Base-by-base conservation (phyloP, 2,329 filamentous ascomycete species). In the Fusarium irregulare region DNA sequence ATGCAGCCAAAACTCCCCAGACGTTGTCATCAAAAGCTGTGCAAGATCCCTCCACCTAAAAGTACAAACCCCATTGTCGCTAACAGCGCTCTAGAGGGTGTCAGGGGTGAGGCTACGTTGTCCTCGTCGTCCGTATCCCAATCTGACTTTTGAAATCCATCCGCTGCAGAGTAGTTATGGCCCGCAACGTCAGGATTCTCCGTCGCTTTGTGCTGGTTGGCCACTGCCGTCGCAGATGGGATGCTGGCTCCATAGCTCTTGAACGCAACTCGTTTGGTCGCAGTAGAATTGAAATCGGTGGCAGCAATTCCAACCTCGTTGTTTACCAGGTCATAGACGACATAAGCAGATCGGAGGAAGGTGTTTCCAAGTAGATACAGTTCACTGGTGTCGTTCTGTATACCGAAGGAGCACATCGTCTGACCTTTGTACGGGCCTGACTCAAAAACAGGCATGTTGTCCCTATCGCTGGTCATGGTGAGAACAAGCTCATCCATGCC, bases 301-400 rank as follows among this genome's bases (percentile, higher is more conserved):
- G 81, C 79, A 6, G 87, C 87, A 21, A 89, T 77, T 20, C 76
- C 86, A 58, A 89, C 80, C 72, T 88, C 79, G 74, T 88, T 86
- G 76, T 89, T 89, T 53, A 84, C 81, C 21, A 89, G 78, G 66
- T 89, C 87, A 67, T 88, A 89, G 10, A 89, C 86, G 8, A 89
- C 84, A 65, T 89, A 89, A 2, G 87, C 87, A 2, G 86, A 89
- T 56, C 87, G 84, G 32, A 89, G 77, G 74, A 89, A 89, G 1
- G 84, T 87, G 71, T 88, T 87, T 45, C 87, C 87, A 12, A 89
- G 81, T 44, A 89, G 78, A 68, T 78, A 86, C 0, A 82, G 78
- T 4, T 76, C 66, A 23, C 73, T 73, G 23, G 77, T 82, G 51
- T 82, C 80, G 73, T 86, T 86, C 71, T 87, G 83, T 60, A 90